Evolutionary conservation across 73 alveolate genomes (phyloP).

Genomic region (Tetrahymena elliotti): DNA sequence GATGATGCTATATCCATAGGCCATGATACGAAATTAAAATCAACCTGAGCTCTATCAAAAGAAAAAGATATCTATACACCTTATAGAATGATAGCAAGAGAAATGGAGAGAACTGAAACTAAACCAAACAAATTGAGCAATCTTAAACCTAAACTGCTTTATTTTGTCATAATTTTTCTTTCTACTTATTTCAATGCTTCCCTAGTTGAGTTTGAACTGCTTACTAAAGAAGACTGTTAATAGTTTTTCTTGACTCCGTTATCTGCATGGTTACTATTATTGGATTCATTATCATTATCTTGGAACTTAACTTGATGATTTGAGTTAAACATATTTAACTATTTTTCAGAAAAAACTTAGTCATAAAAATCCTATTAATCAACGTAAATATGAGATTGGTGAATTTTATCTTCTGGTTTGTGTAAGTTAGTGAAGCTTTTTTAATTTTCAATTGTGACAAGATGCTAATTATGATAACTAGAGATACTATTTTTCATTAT

Average conservation of each 20-base stretch:
- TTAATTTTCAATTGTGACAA: background rate
- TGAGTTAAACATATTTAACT: background rate
- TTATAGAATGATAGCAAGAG: background rate
- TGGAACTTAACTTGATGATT: background rate
- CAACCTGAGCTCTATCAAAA: background rate
- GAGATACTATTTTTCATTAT: background rate
- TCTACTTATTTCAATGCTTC: background rate
- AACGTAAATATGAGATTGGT: background rate
- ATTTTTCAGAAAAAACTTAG: background rate
- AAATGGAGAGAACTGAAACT: background rate
- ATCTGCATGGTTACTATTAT: background rate
- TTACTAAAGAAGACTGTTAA: background rate
- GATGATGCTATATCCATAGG: background rate
- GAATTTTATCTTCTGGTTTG: background rate
- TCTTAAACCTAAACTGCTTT: background rate
- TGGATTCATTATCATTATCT: background rate
- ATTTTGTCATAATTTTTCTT: background rate
- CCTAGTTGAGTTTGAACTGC: background rate
- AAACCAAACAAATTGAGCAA: background rate
- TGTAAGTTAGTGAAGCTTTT: background rate
- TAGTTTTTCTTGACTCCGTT: background rate
- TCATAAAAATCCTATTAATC: background rate
- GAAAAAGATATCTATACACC: background rate
- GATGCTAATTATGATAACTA: background rate
- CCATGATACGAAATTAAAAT: background rate